These are phyloP conservation scores for Aspergillus sp. DNA, from an alignment of 2,329 filamentous ascomycete species.

Conservation along the genomic window DNA sequence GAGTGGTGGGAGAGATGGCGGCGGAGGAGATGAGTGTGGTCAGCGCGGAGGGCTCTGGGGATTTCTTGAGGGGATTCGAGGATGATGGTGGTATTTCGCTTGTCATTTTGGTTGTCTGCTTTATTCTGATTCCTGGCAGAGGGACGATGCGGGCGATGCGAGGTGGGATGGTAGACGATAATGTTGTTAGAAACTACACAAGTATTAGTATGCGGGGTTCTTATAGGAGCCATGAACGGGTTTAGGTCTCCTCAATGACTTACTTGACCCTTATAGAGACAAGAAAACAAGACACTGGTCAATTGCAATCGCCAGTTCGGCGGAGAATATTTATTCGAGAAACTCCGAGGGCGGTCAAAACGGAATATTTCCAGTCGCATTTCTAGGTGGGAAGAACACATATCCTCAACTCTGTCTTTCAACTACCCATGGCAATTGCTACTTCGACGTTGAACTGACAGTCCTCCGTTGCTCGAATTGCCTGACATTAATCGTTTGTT, in stretches of 20 bases:
- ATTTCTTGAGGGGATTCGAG: neutral
- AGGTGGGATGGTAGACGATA: neutral
- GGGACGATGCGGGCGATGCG: neutral
- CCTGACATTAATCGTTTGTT: neutral
- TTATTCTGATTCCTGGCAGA: neutral
- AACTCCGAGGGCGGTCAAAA: too few species aligned
- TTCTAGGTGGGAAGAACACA: neutral
- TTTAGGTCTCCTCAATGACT: too few species aligned
- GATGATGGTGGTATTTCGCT: conserved; percentile 4
- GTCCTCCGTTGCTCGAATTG: too few species aligned
- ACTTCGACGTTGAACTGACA: neutral
- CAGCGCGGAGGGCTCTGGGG: conserved; percentile 32
- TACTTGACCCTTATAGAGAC: too few species aligned
- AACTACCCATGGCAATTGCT: neutral
- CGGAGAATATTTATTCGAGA: too few species aligned
- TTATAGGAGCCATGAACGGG: too few species aligned
- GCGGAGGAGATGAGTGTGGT: conserved; percentile 33
- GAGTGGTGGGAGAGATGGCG: conserved; percentile 16
- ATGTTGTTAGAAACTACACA: neutral
- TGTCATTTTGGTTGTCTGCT: conserved; percentile 11
- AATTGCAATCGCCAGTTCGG: too few species aligned
- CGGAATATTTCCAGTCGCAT: neutral
- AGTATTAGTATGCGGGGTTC: too few species aligned
- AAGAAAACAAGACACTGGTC: too few species aligned
- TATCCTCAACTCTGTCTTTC: neutral